Evolutionary conservation across 179 eudicot genomes (phyloP), one percentile per base, ranked within the genome.

Genomic region (Beta lomatogona): DNA sequence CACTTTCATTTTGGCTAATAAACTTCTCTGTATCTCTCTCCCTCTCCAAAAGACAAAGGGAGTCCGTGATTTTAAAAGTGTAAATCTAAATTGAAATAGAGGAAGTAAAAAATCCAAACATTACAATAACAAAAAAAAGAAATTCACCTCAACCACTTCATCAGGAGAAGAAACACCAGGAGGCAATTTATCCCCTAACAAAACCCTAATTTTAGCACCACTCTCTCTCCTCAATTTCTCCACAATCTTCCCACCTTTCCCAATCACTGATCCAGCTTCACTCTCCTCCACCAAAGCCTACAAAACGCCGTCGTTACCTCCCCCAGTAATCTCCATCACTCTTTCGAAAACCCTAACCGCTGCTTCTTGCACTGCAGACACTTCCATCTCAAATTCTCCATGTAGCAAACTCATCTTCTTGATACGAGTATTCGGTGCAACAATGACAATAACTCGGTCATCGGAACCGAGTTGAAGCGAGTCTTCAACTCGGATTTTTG

Each of bases 151-250:
- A 14, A 95, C 82, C 41, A 90, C 71, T 83, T 91, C 90, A 59
- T 92, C 89, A 48, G 76, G 78, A 1, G 86, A 79, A 59, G 73
- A 71, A 63, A 92, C 89, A 53, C 89, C 88, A 78, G 84, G 7
- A 0, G 92, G 93, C 74, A 87, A 82, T 22, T 85, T 73, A 12
- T 88, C 90, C 0, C 80, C 84, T 5, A 58, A 31, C 89, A 95
- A 89, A 83, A 95, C 93, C 91, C 88, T 91, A 85, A 95, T 87
- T 66, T 58, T 90, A 79, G 89, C 86, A 2, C 97, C 93, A 85
- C 87, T 88, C 53, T 91, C 93, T 74, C 67, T 87, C 91, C 89
- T 92, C 58, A 93, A 82, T 85, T 72, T 92, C 88, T 87, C 90
- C 55, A 95, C 80, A 4, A 79, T 81, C 54, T 86, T 91, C 74